These are phyloP conservation scores for Yarrowia porcina DNA, from an alignment of 805 yeast genomes.

Conservation along the genomic window DNA sequence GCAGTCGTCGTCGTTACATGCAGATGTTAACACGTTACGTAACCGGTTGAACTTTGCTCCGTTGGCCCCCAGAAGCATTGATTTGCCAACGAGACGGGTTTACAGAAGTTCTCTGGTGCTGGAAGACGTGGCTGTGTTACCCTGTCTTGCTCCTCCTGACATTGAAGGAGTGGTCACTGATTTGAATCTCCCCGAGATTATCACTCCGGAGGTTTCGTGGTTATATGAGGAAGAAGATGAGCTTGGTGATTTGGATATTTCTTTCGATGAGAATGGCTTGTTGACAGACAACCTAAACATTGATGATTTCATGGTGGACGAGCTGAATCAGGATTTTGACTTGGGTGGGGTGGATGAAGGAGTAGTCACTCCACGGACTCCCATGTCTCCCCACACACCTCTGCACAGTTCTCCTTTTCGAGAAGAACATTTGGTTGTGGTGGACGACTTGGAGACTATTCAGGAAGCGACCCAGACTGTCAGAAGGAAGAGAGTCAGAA, in stretches of 20 bases:
- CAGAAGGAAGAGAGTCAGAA: background rate
- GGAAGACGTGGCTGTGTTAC: background rate
- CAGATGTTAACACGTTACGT: background rate
- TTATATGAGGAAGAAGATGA: background rate
- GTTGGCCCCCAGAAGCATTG: background rate
- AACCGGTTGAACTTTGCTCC: background rate
- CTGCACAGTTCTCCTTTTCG: background rate
- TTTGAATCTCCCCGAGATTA: background rate
- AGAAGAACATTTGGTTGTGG: background rate
- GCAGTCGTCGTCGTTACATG: background rate
- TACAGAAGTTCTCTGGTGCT: background rate
- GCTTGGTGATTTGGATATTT: background rate
- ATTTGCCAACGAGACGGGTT: background rate
- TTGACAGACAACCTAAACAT: background rate
- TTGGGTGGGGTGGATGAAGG: background rate
- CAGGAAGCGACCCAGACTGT: background rate
- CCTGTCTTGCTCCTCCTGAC: background rate
- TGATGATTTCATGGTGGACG: background rate
- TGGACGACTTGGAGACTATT: background rate
- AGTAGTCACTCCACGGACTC: background rate
- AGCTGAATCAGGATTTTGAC: background rate
- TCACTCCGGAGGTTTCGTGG: conserved; percentile 1
- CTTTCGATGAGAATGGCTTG: background rate
- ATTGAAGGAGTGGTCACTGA: background rate
- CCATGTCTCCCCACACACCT: background rate